Percentiles rank a stretch among this genome's conserved stretches.
These are phyloP conservation scores for Phoenix dactylifera DNA, from an alignment of 176 grass and related monocot genomes.

Conservation along the genomic window DNA sequence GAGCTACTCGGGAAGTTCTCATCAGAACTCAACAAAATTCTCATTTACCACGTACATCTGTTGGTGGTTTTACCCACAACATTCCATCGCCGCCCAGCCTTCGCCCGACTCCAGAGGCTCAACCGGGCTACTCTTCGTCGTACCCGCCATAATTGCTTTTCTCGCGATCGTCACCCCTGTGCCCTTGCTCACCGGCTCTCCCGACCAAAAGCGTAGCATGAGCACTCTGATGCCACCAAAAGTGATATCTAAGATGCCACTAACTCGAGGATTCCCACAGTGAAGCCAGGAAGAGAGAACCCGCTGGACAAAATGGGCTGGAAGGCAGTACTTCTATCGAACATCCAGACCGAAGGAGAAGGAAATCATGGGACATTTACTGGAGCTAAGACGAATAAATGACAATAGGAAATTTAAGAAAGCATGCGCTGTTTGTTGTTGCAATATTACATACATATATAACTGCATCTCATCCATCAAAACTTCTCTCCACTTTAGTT, in stretches of 20 bases:
- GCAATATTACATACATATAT: too few relatives aligned
- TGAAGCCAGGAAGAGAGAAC: conserved; percentile 13
- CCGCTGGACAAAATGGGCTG: conserved; percentile 13
- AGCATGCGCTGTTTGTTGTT: too few relatives aligned
- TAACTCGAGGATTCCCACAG: conserved; percentile 31
- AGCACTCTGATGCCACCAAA: conserved; percentile 14
- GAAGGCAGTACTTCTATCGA: neutral
- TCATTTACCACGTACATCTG: too few relatives aligned
- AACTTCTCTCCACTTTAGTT: too few relatives aligned
- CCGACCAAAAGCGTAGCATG: conserved; percentile 18
- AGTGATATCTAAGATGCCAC: too few relatives aligned
- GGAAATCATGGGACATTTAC: neutral
- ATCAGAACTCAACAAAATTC: too few relatives aligned
- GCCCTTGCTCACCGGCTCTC: conserved; percentile 46
- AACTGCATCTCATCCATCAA: too few relatives aligned
- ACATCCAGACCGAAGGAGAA: neutral
- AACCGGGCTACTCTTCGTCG: conserved; percentile 52
- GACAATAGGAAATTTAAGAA: too few relatives aligned
- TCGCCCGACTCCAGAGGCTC: conserved; percentile 45
- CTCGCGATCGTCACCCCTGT: conserved; percentile 45
- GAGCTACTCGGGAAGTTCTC: too few relatives aligned
- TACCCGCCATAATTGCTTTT: conserved; percentile 60
- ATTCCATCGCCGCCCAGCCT: conserved; percentile 31
- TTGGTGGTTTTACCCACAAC: conserved; percentile 9
- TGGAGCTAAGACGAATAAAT: neutral